Evolutionary conservation across 2,329 filamentous ascomycete species (phyloP), one percentile per base, ranked within the genome.

Genomic region (Alternaria conjuncta): DNA sequence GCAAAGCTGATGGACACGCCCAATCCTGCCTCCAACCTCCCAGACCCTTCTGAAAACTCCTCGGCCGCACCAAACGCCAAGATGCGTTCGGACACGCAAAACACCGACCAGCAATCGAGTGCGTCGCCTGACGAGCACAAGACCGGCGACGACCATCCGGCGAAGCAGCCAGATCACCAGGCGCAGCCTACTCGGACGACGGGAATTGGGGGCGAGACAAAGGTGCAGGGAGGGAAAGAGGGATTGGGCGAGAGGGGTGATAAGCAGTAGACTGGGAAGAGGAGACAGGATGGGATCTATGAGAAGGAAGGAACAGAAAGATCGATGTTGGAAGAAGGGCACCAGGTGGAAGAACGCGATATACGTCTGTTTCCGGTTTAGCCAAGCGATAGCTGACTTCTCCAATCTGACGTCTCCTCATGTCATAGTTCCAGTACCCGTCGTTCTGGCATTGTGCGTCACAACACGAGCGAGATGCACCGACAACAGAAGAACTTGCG

Each of bases 161-260:
- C 78, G 1, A 80, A 80, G 61, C 79, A 80, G 55, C 78, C 78
- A 1, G 78, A 81, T 55, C 55, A 68, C 8, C 78, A 81, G 63
- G 59, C 64, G 18, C 57, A 76, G 64, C 76, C 76, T 6, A 71
- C 63, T 2, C 64, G 76, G 46, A 75, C 56, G 32, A 81, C 78
- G 18, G 78, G 79, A 0, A 78, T 80, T 55, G 77, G 74, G 1
- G 74, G 73, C 8, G 41, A 55, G 15, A 56, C 64, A 23, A 49
- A 71, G 49, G 75, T 79, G 3, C 67, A 76, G 54, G 78, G 78
- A 9, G 78, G 79, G 25, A 79, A 79, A 65, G 73, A 73, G 43
- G 76, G 77, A 3, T 30, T 75, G 13, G 60, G 46, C 2, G 66
- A 74, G 61, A 73, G 63, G 50, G 59, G 61, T 4, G 65, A 67